Evolutionary conservation across 2,329 filamentous ascomycete genomes (phyloP), one percentile per base, ranked within the genome.

Genomic region (Apiospora phragmitis): DNA sequence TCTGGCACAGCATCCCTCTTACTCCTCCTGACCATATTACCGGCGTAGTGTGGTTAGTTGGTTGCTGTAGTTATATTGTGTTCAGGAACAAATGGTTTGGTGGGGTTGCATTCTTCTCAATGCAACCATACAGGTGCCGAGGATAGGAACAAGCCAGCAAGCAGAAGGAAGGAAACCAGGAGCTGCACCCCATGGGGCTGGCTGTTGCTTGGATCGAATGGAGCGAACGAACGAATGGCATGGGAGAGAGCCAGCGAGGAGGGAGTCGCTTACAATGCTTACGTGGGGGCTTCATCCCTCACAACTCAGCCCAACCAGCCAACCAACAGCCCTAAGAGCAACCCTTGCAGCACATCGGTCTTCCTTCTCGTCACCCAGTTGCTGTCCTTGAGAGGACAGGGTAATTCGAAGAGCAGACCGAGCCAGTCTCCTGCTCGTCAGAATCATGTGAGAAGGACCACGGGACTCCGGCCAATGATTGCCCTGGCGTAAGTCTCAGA

Each of bases 111-210:
- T 38, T 38, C 26, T 38, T 38, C 21, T 32, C 55, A 38, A 9
- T 62, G 55, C 9, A 62, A 32, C 32, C 55, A 38, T 38, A 12
- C 55, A 24, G 55, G 55, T 62, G 55, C 55, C 55, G 55, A 62
- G 32, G 24, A 32, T n/a, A 35, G 29, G 29, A 59, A 6, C 32
- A 32, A 14, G 24, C 8, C 55, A 62, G 55, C 55, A 35, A 24
- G 51, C 26, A 59, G 51, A 2, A 38, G 32, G 26, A 16, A n/a
- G 18, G 8, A 38, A n/a, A 1, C 55, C 29, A 38, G 55, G 55
- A 32, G 55, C 32, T 62, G 55, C 38, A 62, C 55, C 55, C 55
- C 55, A 16, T 62, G 55, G 55, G 55, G 55, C 55, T 38, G 55
- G 29, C 32, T 38, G 51, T 35, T 21, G 49, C 49, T 55, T 16